phyloP scores from a whole-genome alignment of 75 land plant genomes.

The Azolla pinnata region DNA sequence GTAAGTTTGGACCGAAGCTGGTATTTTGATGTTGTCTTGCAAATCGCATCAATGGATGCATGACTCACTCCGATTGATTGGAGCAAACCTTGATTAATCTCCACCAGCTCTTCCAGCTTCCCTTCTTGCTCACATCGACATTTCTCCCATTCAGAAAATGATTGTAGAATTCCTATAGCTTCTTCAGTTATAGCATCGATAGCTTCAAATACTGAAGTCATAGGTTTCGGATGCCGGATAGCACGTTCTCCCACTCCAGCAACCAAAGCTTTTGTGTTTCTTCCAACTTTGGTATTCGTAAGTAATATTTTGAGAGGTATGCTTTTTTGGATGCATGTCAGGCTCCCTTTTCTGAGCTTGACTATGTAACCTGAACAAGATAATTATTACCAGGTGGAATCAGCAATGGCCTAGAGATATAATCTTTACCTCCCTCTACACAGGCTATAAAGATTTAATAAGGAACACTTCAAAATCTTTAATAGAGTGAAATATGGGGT shows the following conservation, averaged over 20 bases:
- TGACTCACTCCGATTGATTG: slow-evolving; percentile 90
- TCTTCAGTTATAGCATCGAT: slow-evolving; percentile 75
- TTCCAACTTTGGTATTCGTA: slow-evolving; percentile 79
- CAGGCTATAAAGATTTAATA: too few species aligned
- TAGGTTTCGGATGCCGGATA: slow-evolving; percentile 62
- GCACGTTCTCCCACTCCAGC: slow-evolving; percentile 78
- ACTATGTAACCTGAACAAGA: slow-evolving; percentile 63
- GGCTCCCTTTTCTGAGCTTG: slow-evolving; percentile 51
- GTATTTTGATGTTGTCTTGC: slow-evolving; percentile 60
- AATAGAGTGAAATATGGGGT: too few species aligned
- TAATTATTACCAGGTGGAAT: too few species aligned
- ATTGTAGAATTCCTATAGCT: slow-evolving; percentile 50
- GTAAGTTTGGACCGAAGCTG: slow-evolving; percentile 74
- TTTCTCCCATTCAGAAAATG: slow-evolving; percentile 37
- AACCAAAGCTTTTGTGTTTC: slow-evolving; percentile 88
- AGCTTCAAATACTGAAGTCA: slow-evolving; percentile 68
- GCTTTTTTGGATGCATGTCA: slow-evolving; percentile 45
- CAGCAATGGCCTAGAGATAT: too few species aligned
- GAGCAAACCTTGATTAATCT: slow-evolving; percentile 90
- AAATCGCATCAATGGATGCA: slow-evolving; percentile 66
- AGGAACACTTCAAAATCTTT: too few species aligned
- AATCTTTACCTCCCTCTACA: too few species aligned
- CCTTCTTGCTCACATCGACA: slow-evolving; percentile 42
- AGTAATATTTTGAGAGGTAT: slow-evolving; percentile 73
- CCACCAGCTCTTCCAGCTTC: slow-evolving; percentile 70